phyloP scores from a whole-genome alignment of 2,329 filamentous ascomycete species.

The Clonostachys chloroleuca region DNA sequence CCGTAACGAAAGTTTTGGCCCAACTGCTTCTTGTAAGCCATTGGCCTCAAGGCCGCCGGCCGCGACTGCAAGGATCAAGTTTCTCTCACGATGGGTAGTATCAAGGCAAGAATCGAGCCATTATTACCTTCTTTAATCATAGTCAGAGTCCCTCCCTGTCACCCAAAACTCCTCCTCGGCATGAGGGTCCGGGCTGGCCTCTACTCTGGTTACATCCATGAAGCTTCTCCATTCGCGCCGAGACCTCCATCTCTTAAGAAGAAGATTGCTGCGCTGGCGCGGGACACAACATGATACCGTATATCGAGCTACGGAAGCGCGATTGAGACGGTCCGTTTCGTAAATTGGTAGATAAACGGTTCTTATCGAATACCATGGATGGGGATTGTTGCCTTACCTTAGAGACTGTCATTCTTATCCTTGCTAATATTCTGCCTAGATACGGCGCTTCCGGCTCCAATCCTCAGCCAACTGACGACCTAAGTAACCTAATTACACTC shows the following conservation, averaged over 20 bases:
- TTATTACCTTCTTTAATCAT: too few species aligned
- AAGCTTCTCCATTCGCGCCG: too few species aligned
- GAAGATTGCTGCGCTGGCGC: neutral
- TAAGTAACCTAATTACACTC: neutral
- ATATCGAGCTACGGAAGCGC: neutral
- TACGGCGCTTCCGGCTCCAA: neutral
- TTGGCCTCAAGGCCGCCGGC: too few species aligned
- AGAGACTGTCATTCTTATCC: neutral
- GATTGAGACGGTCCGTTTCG: neutral
- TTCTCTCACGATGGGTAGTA: too few species aligned
- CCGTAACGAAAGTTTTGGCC: too few species aligned
- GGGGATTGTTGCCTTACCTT: neutral
- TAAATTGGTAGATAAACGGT: neutral
- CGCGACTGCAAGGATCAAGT: too few species aligned
- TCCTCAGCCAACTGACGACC: neutral
- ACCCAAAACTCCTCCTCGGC: too few species aligned
- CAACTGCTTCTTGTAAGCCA: too few species aligned
- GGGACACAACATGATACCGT: neutral
- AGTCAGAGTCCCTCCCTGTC: too few species aligned
- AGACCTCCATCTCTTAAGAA: neutral
- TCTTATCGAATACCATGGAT: neutral
- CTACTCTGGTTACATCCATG: too few species aligned
- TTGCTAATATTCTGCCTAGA: neutral
- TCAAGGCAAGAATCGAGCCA: too few species aligned
- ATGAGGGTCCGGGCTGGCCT: too few species aligned